Base-by-base conservation (phyloP, 352 stramenopile species). In the Pythium oligandrum region DNA sequence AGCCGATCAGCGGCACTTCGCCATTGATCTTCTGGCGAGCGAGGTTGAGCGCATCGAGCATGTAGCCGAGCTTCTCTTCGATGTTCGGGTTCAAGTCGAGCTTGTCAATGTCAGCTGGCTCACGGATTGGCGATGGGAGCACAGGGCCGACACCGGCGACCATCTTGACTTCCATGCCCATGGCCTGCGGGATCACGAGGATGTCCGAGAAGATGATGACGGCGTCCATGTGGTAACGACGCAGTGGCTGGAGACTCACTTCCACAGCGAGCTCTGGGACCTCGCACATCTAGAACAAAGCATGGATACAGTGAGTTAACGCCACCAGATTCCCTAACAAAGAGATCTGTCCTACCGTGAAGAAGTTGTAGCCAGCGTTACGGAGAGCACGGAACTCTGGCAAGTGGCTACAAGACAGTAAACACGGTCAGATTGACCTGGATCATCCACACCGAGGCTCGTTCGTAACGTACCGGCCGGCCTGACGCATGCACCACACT, bases 131-230 rank as follows among this genome's bases (percentile, higher is more conserved):
- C 34, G 65, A 63, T 7, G 75, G 77, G 35, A 92, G 66, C 55
- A 94, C 86, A 30, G 82, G 98, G 3, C 97, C 97, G 9, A 97
- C 83, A 37, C 95, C 96, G 4, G 94, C 73, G 4, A 96, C 86
- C 96, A 99, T 99, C 42, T 88, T 93, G 8, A 98, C 95, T 52
- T 97, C 70, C 71, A 99, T 97, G 12, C 94, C 93, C 70, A 99
- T 90, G 35, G 97, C 96, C 76, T 99, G 88, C 4, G 95, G 90
- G 51, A 99, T 90, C n/a, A 99, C 96, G 26, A 99, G 72, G 70
- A 99, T 99, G 64, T 99, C 97, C 46, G 86, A 98, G 75, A 99
- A 99, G 55, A 99, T 93, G 71, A 99, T 99, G 32, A 98, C 95
- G 2, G 97, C 97, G 64, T 99, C 96, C 53, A 98, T 86, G 63